Percentiles rank a stretch among this genome's conserved stretches.
Conservation (phyloP, 164 flowering plant species). For the Nymphaea colorata region DNA sequence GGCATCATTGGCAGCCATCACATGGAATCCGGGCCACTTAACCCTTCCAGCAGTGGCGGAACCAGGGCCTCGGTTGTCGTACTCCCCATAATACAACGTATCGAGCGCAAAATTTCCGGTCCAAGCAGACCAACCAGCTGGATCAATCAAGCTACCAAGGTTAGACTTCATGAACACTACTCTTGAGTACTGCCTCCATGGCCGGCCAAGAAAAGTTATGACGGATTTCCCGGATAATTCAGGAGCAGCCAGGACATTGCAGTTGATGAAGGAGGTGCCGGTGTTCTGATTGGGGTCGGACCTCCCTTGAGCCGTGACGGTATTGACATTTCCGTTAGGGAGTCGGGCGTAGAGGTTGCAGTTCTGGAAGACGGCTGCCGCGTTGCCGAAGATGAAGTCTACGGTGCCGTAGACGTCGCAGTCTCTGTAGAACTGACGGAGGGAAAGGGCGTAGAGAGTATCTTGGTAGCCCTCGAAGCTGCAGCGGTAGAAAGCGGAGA, state of each 20-base stretch:
- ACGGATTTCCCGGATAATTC: conserved; percentile 12
- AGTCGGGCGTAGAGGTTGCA: conserved; percentile 40
- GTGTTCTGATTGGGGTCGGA: conserved; percentile 78
- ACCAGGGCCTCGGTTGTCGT: background rate
- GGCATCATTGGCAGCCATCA: background rate
- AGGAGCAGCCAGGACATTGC: conserved; percentile 52
- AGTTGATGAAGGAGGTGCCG: conserved; percentile 48
- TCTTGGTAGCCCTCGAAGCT: conserved; percentile 53
- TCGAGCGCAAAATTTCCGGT: background rate
- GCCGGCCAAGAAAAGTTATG: background rate
- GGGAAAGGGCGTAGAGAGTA: conserved; percentile 47
- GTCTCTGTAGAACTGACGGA: conserved; percentile 50
- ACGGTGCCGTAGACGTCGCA: conserved; percentile 53
- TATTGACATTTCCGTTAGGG: conserved; percentile 27
- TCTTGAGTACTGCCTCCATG: background rate
- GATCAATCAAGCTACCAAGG: background rate
- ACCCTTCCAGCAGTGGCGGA: background rate
- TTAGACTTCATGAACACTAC: background rate
- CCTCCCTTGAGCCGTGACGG: conserved; percentile 80
- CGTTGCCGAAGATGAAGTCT: conserved; percentile 62
- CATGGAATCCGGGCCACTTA: background rate
- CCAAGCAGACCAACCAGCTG: background rate
- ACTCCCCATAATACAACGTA: background rate
- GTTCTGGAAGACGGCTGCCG: conserved; percentile 41
- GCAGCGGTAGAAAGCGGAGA: conserved; percentile 46